A percentile compares a stretch with the other conserved stretches of the same genome.
Conservation (phyloP, 2,329 filamentous ascomycete species). For the Tolypocladium tundrense region DNA sequence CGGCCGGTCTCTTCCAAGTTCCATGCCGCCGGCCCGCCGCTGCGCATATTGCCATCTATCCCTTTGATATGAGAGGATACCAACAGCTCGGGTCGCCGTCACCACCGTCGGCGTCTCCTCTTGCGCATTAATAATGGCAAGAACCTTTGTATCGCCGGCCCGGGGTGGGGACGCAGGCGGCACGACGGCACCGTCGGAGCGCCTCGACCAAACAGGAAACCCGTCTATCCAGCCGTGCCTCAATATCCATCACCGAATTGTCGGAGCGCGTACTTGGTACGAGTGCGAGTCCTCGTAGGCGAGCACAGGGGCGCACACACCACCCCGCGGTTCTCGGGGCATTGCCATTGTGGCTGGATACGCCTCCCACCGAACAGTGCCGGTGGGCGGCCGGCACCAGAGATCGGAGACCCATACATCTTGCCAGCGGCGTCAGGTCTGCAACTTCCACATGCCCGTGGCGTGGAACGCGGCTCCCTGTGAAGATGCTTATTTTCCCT, state of each 20-base stretch:
- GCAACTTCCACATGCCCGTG: not conserved
- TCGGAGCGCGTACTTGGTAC: not conserved
- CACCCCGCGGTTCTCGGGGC: not conserved
- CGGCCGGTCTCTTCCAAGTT: not conserved
- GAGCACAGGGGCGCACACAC: not conserved
- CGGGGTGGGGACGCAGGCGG: not conserved
- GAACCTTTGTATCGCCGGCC: constrained; percentile 3
- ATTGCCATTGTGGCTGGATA: not conserved
- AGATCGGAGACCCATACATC: not conserved
- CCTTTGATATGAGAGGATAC: constrained; percentile 4
- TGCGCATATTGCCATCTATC: not conserved
- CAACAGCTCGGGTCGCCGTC: constrained; percentile 4
- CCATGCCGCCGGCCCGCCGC: not conserved
- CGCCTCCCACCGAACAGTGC: not conserved
- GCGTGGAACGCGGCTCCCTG: not conserved
- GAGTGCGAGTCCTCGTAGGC: no score
- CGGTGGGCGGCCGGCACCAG: not conserved
- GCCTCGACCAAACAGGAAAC: not conserved
- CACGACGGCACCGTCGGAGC: not conserved
- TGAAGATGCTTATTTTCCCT: not conserved
- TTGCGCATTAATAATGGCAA: not conserved
- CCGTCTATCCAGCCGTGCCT: not conserved
- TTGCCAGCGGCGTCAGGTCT: not conserved
- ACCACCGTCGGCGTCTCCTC: constrained; percentile 1
- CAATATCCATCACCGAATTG: not conserved